Conservation (phyloP, 1,284 basidiomycete species). For the Fistulina hepatica region DNA sequence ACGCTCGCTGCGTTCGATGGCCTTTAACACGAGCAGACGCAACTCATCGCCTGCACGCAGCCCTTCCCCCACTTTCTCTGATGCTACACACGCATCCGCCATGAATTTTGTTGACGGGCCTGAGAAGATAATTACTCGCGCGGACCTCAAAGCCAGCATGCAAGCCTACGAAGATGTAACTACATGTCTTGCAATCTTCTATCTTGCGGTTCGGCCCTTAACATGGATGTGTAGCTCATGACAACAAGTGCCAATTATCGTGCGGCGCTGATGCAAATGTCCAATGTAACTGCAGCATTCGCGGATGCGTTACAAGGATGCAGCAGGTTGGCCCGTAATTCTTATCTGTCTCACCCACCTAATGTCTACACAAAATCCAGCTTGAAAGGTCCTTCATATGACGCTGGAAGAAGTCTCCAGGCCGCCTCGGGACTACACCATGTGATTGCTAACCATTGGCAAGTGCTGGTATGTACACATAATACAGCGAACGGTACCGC, state of each 20-base stretch:
- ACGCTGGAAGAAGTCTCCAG: slow-evolving; percentile 66
- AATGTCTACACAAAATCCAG: slow-evolving; percentile 24
- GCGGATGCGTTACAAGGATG: slow-evolving; percentile 81
- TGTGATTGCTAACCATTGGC: slow-evolving; percentile 87
- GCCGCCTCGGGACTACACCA: slow-evolving; percentile 87
- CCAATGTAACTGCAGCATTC: slow-evolving; percentile 76
- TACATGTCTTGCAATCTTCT: too few species aligned
- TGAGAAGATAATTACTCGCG: slow-evolving; percentile 72
- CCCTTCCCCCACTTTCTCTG: slow-evolving; percentile 76
- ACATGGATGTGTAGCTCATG: slow-evolving; percentile 46
- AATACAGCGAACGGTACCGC: slow-evolving; percentile 5
- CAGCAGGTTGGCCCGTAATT: slow-evolving; percentile 45
- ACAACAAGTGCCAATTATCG: slow-evolving; percentile 76
- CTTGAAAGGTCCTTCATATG: slow-evolving; percentile 70
- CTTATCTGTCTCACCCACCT: slow-evolving; percentile 3
- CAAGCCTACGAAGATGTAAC: slow-evolving; percentile 73
- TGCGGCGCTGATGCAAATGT: slow-evolving; percentile 72
- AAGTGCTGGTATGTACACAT: slow-evolving; percentile 57
- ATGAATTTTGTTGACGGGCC: slow-evolving; percentile 63
- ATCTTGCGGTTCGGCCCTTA: neutral
- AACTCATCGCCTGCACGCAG: slow-evolving; percentile 41
- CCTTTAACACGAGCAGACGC: slow-evolving; percentile 38
- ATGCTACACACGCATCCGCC: slow-evolving; percentile 63
- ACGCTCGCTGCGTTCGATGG: slow-evolving; percentile 46
- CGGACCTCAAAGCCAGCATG: slow-evolving; percentile 67